Percentiles rank a stretch among this genome's conserved stretches.
phyloP scores from a whole-genome alignment of 1,284 basidiomycete species.

The Phellinidium pouzarii region DNA sequence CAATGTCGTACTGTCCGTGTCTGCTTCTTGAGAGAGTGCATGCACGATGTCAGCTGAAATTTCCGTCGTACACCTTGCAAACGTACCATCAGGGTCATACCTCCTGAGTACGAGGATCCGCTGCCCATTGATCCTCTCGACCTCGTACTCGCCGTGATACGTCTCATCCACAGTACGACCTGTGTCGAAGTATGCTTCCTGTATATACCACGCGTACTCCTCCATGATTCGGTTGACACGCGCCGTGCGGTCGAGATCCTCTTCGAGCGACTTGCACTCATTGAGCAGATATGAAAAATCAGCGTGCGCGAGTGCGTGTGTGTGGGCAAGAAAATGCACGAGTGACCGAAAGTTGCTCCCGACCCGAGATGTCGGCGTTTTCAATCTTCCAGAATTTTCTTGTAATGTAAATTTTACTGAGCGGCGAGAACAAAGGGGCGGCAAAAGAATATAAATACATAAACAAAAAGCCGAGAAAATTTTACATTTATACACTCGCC shows the following conservation, averaged over 20 bases:
- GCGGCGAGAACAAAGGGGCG: not conserved
- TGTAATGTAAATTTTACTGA: conserved; percentile 17
- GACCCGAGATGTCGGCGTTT: conserved; percentile 15
- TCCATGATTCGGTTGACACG: conserved; percentile 20
- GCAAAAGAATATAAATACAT: not conserved
- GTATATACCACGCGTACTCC: conserved; percentile 16
- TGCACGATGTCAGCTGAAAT: not conserved
- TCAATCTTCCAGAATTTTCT: conserved; percentile 12
- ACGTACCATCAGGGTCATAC: conserved; percentile 17
- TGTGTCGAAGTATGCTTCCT: conserved; percentile 19
- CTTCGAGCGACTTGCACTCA: conserved; percentile 15
- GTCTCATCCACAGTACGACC: conserved; percentile 18
- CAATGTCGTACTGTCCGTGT: conserved; percentile 14
- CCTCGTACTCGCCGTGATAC: conserved; percentile 19
- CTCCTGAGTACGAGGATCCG: conserved; percentile 16
- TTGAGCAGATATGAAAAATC: conserved; percentile 15
- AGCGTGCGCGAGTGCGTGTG: conserved; percentile 2
- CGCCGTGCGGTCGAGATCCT: conserved; percentile 15
- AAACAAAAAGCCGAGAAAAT: not conserved
- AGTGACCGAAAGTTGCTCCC: conserved; percentile 17
- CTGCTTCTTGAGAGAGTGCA: conserved; percentile 4
- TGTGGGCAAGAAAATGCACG: conserved; percentile 10
- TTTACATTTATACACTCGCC: no score
- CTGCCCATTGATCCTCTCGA: conserved; percentile 12
- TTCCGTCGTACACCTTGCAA: no score